Evolutionary conservation across 2,329 filamentous ascomycete genomes (phyloP), one percentile per base, ranked within the genome.

Genomic region (Aureobasidium musti): DNA sequence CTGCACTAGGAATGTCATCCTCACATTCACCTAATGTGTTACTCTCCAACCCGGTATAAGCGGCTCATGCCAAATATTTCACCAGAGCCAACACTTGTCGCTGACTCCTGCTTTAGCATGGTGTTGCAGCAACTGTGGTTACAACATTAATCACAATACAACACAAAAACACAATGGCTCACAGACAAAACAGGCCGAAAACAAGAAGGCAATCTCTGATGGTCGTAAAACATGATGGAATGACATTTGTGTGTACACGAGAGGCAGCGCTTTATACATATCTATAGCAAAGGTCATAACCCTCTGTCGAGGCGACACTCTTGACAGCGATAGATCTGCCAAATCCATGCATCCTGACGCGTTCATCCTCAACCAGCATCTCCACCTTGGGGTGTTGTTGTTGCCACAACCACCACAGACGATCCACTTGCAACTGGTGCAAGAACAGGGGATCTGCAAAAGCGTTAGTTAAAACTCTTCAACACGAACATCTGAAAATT

Each of bases 261-360:
- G 4, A 5, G 26, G n/a, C 52, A 4, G 8, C 11, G 19, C 19
- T 28, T 47, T 54, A 65, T 1, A 65, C 50, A 39, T 74, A 73
- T 39, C 65, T 50, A 43, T 74, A 73, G 53, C 72, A 73, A 21
- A 73, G 67, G 14, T 69, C 41, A 4, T 66, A 67, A 19, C 61
- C 63, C 50, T 71, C 64, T 11, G 67, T 68, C 57, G 71, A 66
- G 52, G 72, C 71, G 13, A 73, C 65, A 23, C 73, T 68, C 13
- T 39, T 59, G 1, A 74, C 70, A 37, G 68, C 65, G 13, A 71
- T 56, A 26, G 67, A 57, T 7, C 53, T 54, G 19, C 67, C 68
- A 7, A 74, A 66, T 8, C 67, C 69, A 14, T 52, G 56, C 39
- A 73, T 67, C 8, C 68, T 54, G 23, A 73, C 66, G 14, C 67